Conservation (phyloP, 768 basidiomycete species). For the Chiua virens region DNA sequence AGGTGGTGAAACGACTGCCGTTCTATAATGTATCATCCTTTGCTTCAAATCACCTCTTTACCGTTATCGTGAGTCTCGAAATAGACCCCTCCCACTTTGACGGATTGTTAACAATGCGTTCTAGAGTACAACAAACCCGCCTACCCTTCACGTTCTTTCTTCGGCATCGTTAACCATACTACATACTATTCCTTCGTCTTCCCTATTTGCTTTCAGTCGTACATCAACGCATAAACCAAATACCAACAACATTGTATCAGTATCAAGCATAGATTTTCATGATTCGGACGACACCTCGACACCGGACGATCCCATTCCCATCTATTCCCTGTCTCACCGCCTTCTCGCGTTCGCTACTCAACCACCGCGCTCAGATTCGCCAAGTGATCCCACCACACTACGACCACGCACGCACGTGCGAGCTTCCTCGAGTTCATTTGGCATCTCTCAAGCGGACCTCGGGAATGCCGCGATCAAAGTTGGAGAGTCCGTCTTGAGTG, state of each 20-base stretch:
- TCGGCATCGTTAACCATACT: slow-evolving; percentile 51
- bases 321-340: slow-evolving; percentile 61
- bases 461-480: slow-evolving; percentile 57
- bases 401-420: slow-evolving; percentile 23
- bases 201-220: slow-evolving; percentile 46
- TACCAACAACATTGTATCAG: slow-evolving; percentile 42
- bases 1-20: slow-evolving; percentile 47
- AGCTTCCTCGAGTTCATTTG: slow-evolving; percentile 27
- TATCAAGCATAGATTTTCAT: slow-evolving; percentile 33
- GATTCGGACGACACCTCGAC: slow-evolving; percentile 15
- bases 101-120: background rate
- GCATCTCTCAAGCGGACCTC: slow-evolving; percentile 47
- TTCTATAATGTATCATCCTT: slow-evolving; percentile 46
- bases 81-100: background rate
- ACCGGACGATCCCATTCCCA: slow-evolving; percentile 38
- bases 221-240: slow-evolving; percentile 32
- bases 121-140: slow-evolving; percentile 59
- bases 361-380: slow-evolving; percentile 28
- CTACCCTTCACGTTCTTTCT: slow-evolving; percentile 56
- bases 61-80: slow-evolving; percentile 53
- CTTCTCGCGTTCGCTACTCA: slow-evolving; percentile 61
- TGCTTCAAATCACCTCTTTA: slow-evolving; percentile 46
- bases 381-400: slow-evolving; percentile 14
- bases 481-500: slow-evolving; percentile 61
- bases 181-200: slow-evolving; percentile 47